Percentiles rank a stretch among this genome's conserved stretches.
These are phyloP conservation scores for Candida ponderosae DNA, from an alignment of 805 yeast species.

Conservation along the genomic window DNA sequence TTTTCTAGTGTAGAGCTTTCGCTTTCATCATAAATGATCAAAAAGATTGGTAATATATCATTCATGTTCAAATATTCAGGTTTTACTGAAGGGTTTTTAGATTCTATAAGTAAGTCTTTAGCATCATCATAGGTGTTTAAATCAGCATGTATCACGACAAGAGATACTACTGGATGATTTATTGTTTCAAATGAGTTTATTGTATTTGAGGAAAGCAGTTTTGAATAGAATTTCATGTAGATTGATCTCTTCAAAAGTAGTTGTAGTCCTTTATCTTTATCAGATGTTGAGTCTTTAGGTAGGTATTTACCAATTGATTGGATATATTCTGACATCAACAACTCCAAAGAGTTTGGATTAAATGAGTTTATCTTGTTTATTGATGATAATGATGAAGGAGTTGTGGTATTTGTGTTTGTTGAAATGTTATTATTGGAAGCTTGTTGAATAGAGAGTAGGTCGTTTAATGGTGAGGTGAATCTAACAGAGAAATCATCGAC, in stretches of 20 bases:
- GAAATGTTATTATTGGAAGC: slow-evolving; percentile 8
- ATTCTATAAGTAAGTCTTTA: slow-evolving; percentile 46
- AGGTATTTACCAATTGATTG: slow-evolving; percentile 18
- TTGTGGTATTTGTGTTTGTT: slow-evolving; percentile 1
- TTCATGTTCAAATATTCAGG: slow-evolving; percentile 64
- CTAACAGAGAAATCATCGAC: slow-evolving; percentile 51
- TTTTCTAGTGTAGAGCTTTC: slow-evolving; percentile 35
- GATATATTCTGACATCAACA: slow-evolving; percentile 25
- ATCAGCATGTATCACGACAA: slow-evolving; percentile 53
- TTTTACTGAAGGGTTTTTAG: slow-evolving; percentile 26
- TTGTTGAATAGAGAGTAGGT: slow-evolving; percentile 22
- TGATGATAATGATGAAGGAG: slow-evolving; percentile 11
- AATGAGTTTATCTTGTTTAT: slow-evolving; percentile 23
- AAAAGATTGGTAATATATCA: slow-evolving; percentile 47
- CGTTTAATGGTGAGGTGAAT: slow-evolving; percentile 34
- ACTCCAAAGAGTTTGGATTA: slow-evolving; percentile 28
- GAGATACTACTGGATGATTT: slow-evolving; percentile 76
- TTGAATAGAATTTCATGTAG: slow-evolving; percentile 50
- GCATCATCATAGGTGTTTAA: slow-evolving; percentile 47
- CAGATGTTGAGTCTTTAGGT: slow-evolving; percentile 1
- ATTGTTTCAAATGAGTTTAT: slow-evolving; percentile 77
- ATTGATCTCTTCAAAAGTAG: slow-evolving; percentile 34
- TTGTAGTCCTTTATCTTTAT: slow-evolving; percentile 16
- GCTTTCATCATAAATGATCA: slow-evolving; percentile 41
- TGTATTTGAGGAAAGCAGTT: slow-evolving; percentile 48